These are phyloP conservation scores for Nidularia pulvinata DNA, from an alignment of 768 basidiomycete genomes.

Conservation along the genomic window DNA sequence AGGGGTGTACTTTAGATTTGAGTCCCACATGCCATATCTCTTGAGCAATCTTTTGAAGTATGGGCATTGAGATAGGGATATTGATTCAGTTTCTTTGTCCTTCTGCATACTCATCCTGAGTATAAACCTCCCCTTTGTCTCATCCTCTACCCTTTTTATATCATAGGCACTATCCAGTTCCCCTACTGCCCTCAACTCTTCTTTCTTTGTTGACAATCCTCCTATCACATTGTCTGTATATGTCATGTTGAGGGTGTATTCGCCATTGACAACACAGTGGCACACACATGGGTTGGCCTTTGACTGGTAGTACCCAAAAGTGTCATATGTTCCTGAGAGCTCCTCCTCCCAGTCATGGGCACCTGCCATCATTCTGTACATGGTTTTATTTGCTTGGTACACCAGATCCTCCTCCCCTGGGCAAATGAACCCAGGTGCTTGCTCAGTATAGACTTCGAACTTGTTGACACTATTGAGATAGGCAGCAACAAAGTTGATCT, in stretches of 20 bases:
- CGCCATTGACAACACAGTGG: neutral
- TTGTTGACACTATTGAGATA: neutral
- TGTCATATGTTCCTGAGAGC: slow-evolving; percentile 2
- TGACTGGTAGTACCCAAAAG: slow-evolving; percentile 10
- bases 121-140: slow-evolving; percentile 4
- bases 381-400: slow-evolving; percentile 17
- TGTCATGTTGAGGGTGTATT: slow-evolving; percentile 11
- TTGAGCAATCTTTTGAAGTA: slow-evolving; percentile 7
- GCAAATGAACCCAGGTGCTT: slow-evolving; percentile 9
- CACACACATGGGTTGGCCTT: slow-evolving; percentile 14
- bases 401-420: slow-evolving; percentile 11
- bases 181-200: slow-evolving; percentile 5
- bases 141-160: slow-evolving; percentile 10
- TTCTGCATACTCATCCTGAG: slow-evolving; percentile 8
- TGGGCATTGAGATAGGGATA: slow-evolving; percentile 5
- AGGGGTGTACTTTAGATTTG: slow-evolving; percentile 7
- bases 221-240: slow-evolving; percentile 12
- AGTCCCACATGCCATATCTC: slow-evolving; percentile 7
- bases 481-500: neutral
- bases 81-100: slow-evolving; percentile 1
- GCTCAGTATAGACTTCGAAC: slow-evolving; percentile 3
- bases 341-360: slow-evolving; percentile 14
- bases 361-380: slow-evolving; percentile 19
- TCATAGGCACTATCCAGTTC: slow-evolving; percentile 8
- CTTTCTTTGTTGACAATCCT: slow-evolving; percentile 4